These are phyloP conservation scores for Priceomyces melissophilus DNA, from an alignment of 805 yeast species.

Conservation along the genomic window DNA sequence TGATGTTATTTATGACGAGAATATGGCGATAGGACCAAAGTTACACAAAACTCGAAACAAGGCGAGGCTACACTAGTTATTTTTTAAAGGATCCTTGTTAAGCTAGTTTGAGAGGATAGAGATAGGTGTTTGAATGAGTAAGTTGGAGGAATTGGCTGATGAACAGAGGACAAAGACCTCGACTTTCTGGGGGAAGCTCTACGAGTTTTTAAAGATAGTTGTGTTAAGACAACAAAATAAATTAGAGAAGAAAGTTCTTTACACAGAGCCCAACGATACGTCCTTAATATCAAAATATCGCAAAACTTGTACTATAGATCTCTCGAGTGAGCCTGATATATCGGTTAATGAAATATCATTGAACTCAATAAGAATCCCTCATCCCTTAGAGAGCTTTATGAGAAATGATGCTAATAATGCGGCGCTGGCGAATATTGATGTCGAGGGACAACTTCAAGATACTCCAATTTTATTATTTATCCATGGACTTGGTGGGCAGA, in stretches of 20 bases:
- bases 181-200: slow-evolving; percentile 18
- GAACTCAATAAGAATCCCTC: slow-evolving; percentile 45
- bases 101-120: too few species aligned
- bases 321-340: slow-evolving; percentile 17
- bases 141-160: slow-evolving; percentile 3
- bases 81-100: too few species aligned
- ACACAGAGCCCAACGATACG: slow-evolving; percentile 52
- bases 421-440: slow-evolving; percentile 13
- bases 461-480: slow-evolving; percentile 64
- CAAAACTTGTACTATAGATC: slow-evolving; percentile 35
- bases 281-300: slow-evolving; percentile 50
- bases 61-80: too few species aligned
- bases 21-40: too few species aligned
- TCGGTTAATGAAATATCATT: slow-evolving; percentile 34
- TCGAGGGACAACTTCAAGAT: slow-evolving; percentile 36
- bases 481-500: slow-evolving; percentile 90
- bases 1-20: too few species aligned
- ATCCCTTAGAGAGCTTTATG: slow-evolving; percentile 40
- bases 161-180: slow-evolving; percentile 15
- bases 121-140: not conserved
- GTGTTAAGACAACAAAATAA: slow-evolving; percentile 21
- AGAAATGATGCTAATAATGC: slow-evolving; percentile 22
- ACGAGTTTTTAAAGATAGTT: slow-evolving; percentile 23
- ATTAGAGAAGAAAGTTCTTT: slow-evolving; percentile 42
- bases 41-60: too few species aligned